phyloP scores from a whole-genome alignment of 192 early-diverging fungal species.

The Allomyces macrogynus region DNA sequence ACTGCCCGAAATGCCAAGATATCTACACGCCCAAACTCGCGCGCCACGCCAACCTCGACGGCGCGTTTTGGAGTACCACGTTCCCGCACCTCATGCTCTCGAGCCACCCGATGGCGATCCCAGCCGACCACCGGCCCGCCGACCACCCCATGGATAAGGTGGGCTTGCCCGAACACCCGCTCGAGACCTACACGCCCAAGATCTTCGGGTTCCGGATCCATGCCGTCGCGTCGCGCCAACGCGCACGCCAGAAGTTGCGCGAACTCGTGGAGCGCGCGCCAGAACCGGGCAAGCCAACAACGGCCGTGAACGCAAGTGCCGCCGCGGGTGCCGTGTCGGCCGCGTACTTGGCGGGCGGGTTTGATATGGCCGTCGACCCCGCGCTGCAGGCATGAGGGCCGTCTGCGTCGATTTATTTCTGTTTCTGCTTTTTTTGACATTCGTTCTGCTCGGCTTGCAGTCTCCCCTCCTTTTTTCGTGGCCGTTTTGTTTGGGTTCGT shows the following conservation, averaged over 20 bases:
- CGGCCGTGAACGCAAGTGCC: too few relatives aligned
- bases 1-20: conserved; percentile 91
- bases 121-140: neutral
- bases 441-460: too few relatives aligned
- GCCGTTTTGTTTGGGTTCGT: too few relatives aligned
- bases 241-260: conserved; percentile 71
- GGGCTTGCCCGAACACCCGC: conserved; percentile 13
- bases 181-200: conserved; percentile 76
- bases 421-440: too few relatives aligned
- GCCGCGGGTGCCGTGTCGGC: too few relatives aligned
- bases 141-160: neutral
- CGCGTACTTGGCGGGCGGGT: too few relatives aligned
- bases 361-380: too few relatives aligned
- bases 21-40: conserved; percentile 82
- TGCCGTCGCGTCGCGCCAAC: conserved; percentile 61
- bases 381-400: too few relatives aligned
- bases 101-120: conserved; percentile 44
- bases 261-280: conserved; percentile 12
- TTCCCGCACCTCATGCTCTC: conserved; percentile 94
- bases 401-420: too few relatives aligned
- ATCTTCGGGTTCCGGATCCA: conserved; percentile 98
- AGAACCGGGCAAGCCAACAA: too few relatives aligned
- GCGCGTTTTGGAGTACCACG: conserved; percentile 89
- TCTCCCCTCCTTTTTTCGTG: too few relatives aligned
- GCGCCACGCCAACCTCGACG: conserved; percentile 69